phyloP scores from a whole-genome alignment of 176 grass and related monocot species.

The Microstegium vimineum region DNA sequence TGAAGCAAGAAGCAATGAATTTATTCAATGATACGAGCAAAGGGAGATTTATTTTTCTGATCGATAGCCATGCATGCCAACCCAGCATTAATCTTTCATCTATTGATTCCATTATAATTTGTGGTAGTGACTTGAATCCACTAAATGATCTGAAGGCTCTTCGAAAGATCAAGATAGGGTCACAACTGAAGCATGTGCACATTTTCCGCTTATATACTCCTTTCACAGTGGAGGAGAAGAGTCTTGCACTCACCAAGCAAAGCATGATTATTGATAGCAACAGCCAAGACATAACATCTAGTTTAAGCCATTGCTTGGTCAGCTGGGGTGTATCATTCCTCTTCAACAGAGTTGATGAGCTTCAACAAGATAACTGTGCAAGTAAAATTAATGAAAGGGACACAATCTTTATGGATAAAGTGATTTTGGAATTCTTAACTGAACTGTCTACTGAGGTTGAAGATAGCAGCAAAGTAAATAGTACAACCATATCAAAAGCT shows the following conservation, averaged over 20 bases:
- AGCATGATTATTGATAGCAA: too few species aligned
- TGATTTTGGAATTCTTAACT: conserved; percentile 52
- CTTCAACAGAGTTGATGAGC: too few species aligned
- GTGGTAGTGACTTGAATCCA: conserved; percentile 67
- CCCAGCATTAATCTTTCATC: conserved; percentile 66
- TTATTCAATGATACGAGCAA: conserved; percentile 72
- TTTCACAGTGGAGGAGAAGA: conserved; percentile 25
- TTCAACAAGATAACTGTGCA: conserved; percentile 2
- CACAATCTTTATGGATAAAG: conserved; percentile 29
- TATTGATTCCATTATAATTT: conserved; percentile 76
- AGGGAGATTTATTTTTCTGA: conserved; percentile 75
- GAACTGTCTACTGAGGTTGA: conserved; percentile 28
- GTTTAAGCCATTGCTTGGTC: too few species aligned
- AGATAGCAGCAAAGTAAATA: not conserved
- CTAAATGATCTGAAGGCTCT: conserved; percentile 55
- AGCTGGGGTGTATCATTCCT: too few species aligned
- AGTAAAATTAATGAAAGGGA: conserved; percentile 28
- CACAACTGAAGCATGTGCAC: conserved; percentile 15
- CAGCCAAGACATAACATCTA: too few species aligned
- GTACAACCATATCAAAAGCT: conserved; percentile 37
- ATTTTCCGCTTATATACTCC: conserved; percentile 79
- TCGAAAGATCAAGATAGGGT: conserved; percentile 55
- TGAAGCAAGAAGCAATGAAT: conserved; percentile 48
- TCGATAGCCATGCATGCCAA: conserved; percentile 65
- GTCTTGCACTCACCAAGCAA: too few species aligned